phyloP scores from a whole-genome alignment of 129 eudicot genomes.

The Artemisia annua region DNA sequence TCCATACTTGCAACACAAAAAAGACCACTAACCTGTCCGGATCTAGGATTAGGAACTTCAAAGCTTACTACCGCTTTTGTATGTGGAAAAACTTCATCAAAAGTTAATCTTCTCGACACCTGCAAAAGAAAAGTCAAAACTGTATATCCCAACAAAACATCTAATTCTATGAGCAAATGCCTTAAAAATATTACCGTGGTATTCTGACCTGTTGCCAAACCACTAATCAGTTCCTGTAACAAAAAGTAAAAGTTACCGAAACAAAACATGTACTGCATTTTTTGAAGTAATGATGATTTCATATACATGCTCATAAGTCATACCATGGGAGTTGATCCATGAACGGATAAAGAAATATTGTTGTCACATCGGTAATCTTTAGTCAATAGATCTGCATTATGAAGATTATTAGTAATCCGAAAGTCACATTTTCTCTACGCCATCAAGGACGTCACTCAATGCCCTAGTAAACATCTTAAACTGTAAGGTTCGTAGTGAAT shows the following conservation, averaged over 20 bases:
- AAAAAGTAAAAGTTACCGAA: not conserved
- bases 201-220: slow-evolving; percentile 70
- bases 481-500: too few relatives aligned
- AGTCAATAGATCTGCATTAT: slow-evolving; percentile 72
- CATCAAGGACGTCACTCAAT: too few relatives aligned
- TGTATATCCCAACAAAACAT: not conserved
- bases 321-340: slow-evolving; percentile 85
- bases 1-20: too few relatives aligned
- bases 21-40: slow-evolving; percentile 68
- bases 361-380: slow-evolving; percentile 90
- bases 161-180: not conserved
- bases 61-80: slow-evolving; percentile 75
- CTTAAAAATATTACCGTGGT: slow-evolving; percentile 27
- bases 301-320: not conserved
- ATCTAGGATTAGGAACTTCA: slow-evolving; percentile 86
- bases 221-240: slow-evolving; percentile 70
- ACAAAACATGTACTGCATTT: not conserved
- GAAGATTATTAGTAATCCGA: too few relatives aligned
- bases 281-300: too few relatives aligned
- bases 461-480: too few relatives aligned
- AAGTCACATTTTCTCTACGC: too few relatives aligned
- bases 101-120: slow-evolving; percentile 81
- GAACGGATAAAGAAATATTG: slow-evolving; percentile 68
- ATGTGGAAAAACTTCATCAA: slow-evolving; percentile 54
- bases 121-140: slow-evolving; percentile 22